A percentile compares a stretch with the other conserved stretches of the same genome.
Evolutionary conservation across 2,329 filamentous ascomycete genomes (phyloP).

Genomic region (Hypoxylon sp.): DNA sequence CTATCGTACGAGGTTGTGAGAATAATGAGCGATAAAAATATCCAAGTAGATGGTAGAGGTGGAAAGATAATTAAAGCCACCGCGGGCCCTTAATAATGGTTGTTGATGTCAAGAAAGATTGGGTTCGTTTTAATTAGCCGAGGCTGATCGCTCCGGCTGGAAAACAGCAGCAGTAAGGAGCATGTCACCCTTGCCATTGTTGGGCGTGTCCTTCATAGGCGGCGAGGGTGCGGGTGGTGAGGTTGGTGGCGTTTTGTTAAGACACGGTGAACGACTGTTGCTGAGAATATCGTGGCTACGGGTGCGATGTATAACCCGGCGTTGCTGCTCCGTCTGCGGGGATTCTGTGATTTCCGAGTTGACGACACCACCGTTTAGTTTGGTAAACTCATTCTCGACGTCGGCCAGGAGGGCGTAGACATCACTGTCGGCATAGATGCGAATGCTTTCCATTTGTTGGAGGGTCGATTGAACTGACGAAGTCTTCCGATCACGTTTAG

Average conservation of each 20-base stretch:
- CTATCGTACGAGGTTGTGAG: conserved; percentile 31
- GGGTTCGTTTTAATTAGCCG: conserved; percentile 14
- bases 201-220: conserved; percentile 45
- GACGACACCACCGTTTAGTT: conserved; percentile 49
- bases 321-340: conserved; percentile 47
- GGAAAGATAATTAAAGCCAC: not conserved
- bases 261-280: conserved; percentile 23
- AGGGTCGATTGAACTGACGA: conserved; percentile 41
- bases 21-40: conserved; percentile 14
- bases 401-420: conserved; percentile 72
- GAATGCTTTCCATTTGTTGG: conserved; percentile 66
- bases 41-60: conserved; percentile 13
- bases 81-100: not conserved
- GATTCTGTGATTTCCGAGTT: conserved; percentile 32
- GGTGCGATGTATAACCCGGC: conserved; percentile 55
- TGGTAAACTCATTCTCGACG: conserved; percentile 67
- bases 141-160: conserved; percentile 46
- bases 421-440: conserved; percentile 72
- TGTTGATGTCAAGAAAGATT: conserved; percentile 1
- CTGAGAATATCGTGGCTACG: conserved; percentile 61
- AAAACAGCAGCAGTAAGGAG: conserved; percentile 62
- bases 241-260: conserved; percentile 43
- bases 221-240: conserved; percentile 49
- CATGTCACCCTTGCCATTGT: conserved; percentile 45
- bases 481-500: conserved; percentile 33